phyloP scores from a whole-genome alignment of 495 filamentous ascomycete genomes.

The Poronia punctata region DNA sequence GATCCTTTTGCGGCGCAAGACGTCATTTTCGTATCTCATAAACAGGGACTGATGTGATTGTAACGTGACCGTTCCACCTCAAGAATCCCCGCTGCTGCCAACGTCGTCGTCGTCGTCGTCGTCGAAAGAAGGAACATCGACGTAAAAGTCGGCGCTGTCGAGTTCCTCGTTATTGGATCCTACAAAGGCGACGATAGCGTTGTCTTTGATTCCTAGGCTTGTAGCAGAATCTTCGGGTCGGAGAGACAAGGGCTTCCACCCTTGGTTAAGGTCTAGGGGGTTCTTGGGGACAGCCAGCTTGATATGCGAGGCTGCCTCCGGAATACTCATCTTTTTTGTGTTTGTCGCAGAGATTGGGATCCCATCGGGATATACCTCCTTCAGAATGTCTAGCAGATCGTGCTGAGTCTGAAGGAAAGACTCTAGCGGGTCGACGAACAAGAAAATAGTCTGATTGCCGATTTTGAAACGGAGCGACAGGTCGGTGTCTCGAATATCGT shows the following conservation, averaged over 20 bases:
- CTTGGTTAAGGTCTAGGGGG: conserved; percentile 24
- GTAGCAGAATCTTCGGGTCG: conserved; percentile 30
- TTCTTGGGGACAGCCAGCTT: conserved; percentile 32
- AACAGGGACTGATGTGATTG: no score
- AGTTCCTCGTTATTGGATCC: conserved; percentile 36
- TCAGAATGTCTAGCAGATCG: conserved; percentile 52
- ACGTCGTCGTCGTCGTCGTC: conserved; percentile 15
- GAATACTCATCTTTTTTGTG: conserved; percentile 24
- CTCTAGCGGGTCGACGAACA: conserved; percentile 57
- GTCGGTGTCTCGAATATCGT: conserved; percentile 30
- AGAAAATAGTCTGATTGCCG: conserved; percentile 68
- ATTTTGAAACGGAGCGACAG: conserved; percentile 73
- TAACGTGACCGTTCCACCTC: no score
- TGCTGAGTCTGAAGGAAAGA: conserved; percentile 54
- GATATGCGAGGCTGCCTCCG: conserved; percentile 32
- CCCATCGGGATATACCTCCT: conserved; percentile 44
- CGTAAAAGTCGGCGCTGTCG: conserved; percentile 57
- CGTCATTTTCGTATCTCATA: no score
- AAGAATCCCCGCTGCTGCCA: conserved; percentile 7
- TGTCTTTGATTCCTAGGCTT: conserved; percentile 43
- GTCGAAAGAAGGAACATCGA: conserved; percentile 55
- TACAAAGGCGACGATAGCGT: conserved; percentile 61
- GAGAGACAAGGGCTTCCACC: conserved; percentile 34
- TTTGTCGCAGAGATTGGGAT: conserved; percentile 18
- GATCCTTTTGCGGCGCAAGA: no score